Base-by-base conservation (phyloP, 495 filamentous ascomycete genomes). In the Aspergillus mulundensis region DNA sequence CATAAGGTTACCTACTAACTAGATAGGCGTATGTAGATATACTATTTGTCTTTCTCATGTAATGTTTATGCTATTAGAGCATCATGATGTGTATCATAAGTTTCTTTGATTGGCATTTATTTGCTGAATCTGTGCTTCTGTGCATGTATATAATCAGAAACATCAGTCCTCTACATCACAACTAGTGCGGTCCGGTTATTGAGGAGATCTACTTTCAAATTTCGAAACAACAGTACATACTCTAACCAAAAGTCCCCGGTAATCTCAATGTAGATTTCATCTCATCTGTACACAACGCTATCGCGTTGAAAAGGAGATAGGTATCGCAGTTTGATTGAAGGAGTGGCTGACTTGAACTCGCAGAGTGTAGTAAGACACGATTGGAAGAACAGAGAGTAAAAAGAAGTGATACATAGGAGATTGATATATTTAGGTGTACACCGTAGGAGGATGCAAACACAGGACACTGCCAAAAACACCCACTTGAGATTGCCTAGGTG, bases 11-110 rank as follows among this genome's bases (percentile, higher is more conserved):
- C 32, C 25, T 28, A 36, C 21, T 48, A 54, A 5, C 43, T 54
- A 40, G 48, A 57, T 50, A 34, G 20, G 47, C 58, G 60, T 62
- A 53, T 62, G 60, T 62, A 62, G 50, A 56, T 62, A 59, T 59
- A 62, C 32, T 38, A 12, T 38, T 23, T 39, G 25, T 56, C 44
- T 41, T 36, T 47, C 4, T 47, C 20, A 15, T 46, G 43, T 30
- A 46, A 36, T 40, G 38, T 18, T 40, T 36, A 16, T 50, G 47
- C 19, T 0, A 16, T 19, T 51, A 4, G 8, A 41, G 39, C 8
- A 51, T 24, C 34, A 24, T 15, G 47, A 38, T 38, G 16, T 23
- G 24, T 44, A 44, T 24, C 18, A 6, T 28, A 36, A 4, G 8
- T 28, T 8, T 4, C 8, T 4, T 28, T 28, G 25, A n/a, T n/a